Evolutionary conservation across 306 rosid genomes (phyloP).

Genomic region (Geum urbanum): DNA sequence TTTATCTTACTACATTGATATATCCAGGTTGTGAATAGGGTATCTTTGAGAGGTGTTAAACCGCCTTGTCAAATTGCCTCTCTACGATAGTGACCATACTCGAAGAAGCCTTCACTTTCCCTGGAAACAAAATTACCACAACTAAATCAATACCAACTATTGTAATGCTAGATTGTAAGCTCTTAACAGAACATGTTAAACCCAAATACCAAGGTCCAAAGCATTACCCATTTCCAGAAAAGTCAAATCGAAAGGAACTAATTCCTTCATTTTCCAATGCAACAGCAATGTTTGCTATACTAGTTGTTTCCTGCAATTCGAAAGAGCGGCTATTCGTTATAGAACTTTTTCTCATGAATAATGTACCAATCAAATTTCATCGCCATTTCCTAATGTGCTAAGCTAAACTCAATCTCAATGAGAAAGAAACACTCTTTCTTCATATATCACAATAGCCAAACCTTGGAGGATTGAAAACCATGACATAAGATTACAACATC

Average conservation of each 20-base stretch:
- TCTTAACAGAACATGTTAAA: background rate
- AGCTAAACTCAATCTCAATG: background rate
- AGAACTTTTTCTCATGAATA: background rate
- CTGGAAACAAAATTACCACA: slow-evolving; percentile 36
- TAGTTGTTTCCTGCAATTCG: slow-evolving; percentile 38
- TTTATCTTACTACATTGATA: no score
- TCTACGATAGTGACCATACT: slow-evolving; percentile 45
- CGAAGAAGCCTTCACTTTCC: slow-evolving; percentile 81
- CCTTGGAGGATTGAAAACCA: slow-evolving; percentile 64
- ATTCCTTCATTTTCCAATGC: slow-evolving; percentile 56
- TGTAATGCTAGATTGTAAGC: background rate
- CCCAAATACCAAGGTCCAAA: background rate
- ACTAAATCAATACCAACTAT: slow-evolving; percentile 31
- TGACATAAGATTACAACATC: slow-evolving; percentile 72
- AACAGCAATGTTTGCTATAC: slow-evolving; percentile 49
- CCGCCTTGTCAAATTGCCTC: no score
- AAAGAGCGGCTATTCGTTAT: background rate
- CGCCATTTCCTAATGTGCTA: background rate
- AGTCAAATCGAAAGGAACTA: slow-evolving; percentile 70
- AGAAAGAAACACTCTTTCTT: no score
- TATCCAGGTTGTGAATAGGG: no score
- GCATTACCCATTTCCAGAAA: slow-evolving; percentile 67
- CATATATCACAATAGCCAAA: slow-evolving; percentile 12
- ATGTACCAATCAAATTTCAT: background rate
- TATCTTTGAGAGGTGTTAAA: no score